phyloP scores from a whole-genome alignment of 495 filamentous ascomycete species.

The Emericellopsis terricola region DNA sequence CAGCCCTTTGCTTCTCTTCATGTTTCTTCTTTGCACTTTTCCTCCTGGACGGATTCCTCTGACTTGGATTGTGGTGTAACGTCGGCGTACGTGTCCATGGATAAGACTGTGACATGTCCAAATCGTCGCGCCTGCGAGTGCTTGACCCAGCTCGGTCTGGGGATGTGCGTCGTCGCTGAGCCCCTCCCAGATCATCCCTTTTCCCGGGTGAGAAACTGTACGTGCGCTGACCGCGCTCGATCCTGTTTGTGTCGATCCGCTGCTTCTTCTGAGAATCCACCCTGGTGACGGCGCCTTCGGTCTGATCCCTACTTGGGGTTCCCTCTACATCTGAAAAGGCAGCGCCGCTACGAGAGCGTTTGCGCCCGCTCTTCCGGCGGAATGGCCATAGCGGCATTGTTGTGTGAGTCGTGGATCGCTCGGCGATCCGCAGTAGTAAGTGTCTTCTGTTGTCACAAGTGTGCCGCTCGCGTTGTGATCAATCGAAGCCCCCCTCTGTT shows the following conservation, averaged over 20 bases:
- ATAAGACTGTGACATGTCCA: not conserved
- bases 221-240: constrained; percentile 25
- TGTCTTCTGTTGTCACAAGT: too few relatives aligned
- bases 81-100: constrained; percentile 26
- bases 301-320: constrained; percentile 19
- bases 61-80: constrained; percentile 38
- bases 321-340: constrained; percentile 11
- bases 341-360: constrained; percentile 20
- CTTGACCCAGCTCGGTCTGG: constrained; percentile 11
- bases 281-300: constrained; percentile 12
- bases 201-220: constrained; percentile 37
- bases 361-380: constrained; percentile 42
- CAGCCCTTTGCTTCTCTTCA: constrained; percentile 56
- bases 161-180: constrained; percentile 12
- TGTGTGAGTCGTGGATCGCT: too few relatives aligned
- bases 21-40: constrained; percentile 62
- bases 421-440: too few relatives aligned
- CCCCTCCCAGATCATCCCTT: constrained; percentile 26
- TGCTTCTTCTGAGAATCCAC: constrained; percentile 11
- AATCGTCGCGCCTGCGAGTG: constrained; percentile 8
- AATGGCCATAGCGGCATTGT: constrained; percentile 69
- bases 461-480: too few relatives aligned
- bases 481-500: too few relatives aligned
- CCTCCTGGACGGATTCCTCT: constrained; percentile 37
- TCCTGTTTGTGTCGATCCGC: constrained; percentile 23